Conservation (phyloP, 2,329 filamentous ascomycete species). For the Fusarium hainanense region DNA sequence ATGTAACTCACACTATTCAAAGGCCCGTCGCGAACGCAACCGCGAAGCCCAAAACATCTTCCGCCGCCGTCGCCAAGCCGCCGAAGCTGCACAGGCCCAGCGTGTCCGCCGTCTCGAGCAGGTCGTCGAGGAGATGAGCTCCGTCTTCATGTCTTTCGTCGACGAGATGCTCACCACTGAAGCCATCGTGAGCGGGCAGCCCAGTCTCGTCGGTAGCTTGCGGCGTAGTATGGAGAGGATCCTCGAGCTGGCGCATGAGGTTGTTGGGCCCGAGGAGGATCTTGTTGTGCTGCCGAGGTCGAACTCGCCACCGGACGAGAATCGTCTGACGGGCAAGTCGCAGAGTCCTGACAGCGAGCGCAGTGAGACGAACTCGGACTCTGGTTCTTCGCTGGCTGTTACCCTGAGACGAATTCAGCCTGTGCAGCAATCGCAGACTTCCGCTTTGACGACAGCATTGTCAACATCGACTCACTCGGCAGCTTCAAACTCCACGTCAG, state of each 20-base stretch:
- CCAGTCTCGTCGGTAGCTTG: conserved; percentile 34
- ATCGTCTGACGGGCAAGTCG: not conserved
- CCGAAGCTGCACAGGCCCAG: conserved; percentile 44
- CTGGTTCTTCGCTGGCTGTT: conserved; percentile 9
- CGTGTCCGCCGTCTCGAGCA: conserved; percentile 44
- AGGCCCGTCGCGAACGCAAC: conserved; percentile 47
- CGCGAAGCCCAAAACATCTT: conserved; percentile 48
- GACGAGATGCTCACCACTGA: conserved; percentile 46
- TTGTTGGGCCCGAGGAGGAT: conserved; percentile 42
- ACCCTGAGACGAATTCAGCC: conserved; percentile 7
- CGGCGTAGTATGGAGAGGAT: conserved; percentile 39
- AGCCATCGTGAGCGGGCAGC: conserved; percentile 37
- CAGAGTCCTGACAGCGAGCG: conserved; percentile 19
- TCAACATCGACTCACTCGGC: not conserved
- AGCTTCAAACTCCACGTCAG: not conserved
- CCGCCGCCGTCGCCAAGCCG: conserved; percentile 45
- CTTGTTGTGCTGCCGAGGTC: conserved; percentile 24
- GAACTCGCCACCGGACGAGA: conserved; percentile 3
- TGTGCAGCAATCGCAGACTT: not conserved
- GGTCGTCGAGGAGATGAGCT: conserved; percentile 47
- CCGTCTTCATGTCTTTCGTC: conserved; percentile 44
- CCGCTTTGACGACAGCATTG: not conserved
- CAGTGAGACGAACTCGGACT: conserved; percentile 21
- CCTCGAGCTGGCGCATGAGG: conserved; percentile 41
- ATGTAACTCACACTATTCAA: conserved; percentile 13